Base-by-base conservation (phyloP, 768 basidiomycete species). In the Trametes punicea region DNA sequence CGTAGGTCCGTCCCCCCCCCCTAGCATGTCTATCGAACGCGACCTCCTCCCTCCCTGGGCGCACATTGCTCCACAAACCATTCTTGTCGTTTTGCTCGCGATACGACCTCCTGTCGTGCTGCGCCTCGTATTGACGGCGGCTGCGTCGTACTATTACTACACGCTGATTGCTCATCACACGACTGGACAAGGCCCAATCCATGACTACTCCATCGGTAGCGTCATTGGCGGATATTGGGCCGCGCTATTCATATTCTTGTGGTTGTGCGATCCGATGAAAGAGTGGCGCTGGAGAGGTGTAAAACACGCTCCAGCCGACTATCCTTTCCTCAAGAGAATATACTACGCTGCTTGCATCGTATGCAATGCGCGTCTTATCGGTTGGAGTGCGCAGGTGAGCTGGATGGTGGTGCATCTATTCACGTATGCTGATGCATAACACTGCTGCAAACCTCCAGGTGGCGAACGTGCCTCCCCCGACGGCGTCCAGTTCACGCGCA, bases 381-480 rank as follows among this genome's bases (percentile, higher is more conserved):
- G 48, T 15, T 49, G 48, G 34, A 49, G n/a, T 25, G 11, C 23
- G 1, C 34, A 49, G 36, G 48, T 39, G 10, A 9, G 48, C 20
- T 16, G 4, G 15, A 21, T 13, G 6, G 16, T 21, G 7, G 13
- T 6, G 8, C 9, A 9, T 34, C 13, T 4, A 15, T 7, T 16
- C 26, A 25, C 33, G 18, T 20, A 38, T n/a, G n/a, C n/a, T n/a
- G n/a, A n/a, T n/a, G n/a, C n/a, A n/a, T 6, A 11, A 13, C 6
- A 34, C 4, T 3, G 6, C 4, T 13, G 21, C 26, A 11, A 25
- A 41, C 40, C 7, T 20, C 11, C 27, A 60, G 59, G 54, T 60
- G 3, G 40, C 59, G 1, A 51, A 51, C 27, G 20, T 51, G 4
- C 53, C 59, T 4, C 53, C 54, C 4, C 44, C 52, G 9, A 39